Percentiles rank a stretch among this genome's conserved stretches.
These are phyloP conservation scores for Chlamydomonas reinhardtii DNA, from an alignment of 163 green algal genomes.

Conservation along the genomic window DNA sequence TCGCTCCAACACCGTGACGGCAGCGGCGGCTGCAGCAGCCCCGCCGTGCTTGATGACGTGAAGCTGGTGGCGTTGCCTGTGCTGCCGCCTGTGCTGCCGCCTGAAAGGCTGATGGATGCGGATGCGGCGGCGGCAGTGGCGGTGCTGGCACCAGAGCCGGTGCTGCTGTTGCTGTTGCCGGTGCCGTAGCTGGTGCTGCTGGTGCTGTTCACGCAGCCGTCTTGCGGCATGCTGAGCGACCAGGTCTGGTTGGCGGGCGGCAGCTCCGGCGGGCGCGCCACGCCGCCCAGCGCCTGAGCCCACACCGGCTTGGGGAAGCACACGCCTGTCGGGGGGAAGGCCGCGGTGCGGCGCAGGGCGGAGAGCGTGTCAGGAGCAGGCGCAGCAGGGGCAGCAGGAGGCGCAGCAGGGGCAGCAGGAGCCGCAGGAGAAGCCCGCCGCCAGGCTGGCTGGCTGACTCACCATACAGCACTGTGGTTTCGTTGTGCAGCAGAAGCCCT, in stretches of 20 bases:
- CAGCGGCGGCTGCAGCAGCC: conserved; percentile 16
- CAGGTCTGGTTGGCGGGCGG: background rate
- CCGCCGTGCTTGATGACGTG: background rate
- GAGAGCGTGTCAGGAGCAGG: too few species aligned
- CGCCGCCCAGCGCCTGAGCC: background rate
- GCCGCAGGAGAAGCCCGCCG: too few species aligned
- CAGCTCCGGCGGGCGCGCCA: background rate
- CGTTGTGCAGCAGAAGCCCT: conserved; percentile 30
- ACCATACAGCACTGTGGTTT: conserved; percentile 28
- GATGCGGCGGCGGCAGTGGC: too few species aligned
- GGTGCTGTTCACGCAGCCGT: conserved; percentile 10
- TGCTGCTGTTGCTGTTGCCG: background rate
- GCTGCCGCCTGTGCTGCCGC: background rate
- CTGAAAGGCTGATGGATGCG: too few species aligned
- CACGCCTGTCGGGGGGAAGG: too few species aligned
- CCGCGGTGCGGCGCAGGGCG: too few species aligned
- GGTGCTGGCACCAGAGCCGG: background rate
- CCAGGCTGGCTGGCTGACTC: background rate
- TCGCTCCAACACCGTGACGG: conserved; percentile 15
- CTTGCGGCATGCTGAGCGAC: background rate
- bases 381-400: too few species aligned
- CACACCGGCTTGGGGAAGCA: conserved; percentile 15
- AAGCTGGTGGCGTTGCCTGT: background rate
- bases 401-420: too few species aligned
- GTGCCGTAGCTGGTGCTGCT: background rate